Percentiles rank a stretch among this genome's conserved stretches.
Conservation (phyloP, 2,329 filamentous ascomycete species). For the Monilinia fructicola region DNA sequence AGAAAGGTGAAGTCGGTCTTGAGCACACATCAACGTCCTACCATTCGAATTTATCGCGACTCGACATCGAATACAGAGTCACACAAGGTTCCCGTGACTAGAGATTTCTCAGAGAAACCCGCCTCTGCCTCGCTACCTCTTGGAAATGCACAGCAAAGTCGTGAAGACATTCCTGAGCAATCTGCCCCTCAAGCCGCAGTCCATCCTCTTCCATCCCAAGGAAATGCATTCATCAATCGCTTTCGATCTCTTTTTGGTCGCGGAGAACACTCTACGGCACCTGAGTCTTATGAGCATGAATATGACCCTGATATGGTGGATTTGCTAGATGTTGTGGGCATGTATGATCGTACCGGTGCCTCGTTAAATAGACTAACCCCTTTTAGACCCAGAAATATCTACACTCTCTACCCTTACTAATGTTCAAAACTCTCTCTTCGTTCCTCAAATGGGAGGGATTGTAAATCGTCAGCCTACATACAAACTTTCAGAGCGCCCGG, state of each 20-base stretch:
- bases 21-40: slow-evolving; percentile 31
- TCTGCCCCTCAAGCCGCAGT: not conserved
- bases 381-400: slow-evolving; percentile 74
- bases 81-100: slow-evolving; percentile 13
- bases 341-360: slow-evolving; percentile 33
- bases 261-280: slow-evolving; percentile 18
- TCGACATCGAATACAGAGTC: slow-evolving; percentile 24
- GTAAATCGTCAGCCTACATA: slow-evolving; percentile 61
- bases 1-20: slow-evolving; percentile 34
- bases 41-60: slow-evolving; percentile 33
- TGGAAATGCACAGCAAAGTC: not conserved
- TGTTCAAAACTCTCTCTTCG: slow-evolving; percentile 83
- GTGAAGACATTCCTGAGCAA: not conserved
- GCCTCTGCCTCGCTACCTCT: not conserved
- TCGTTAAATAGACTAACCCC: slow-evolving; percentile 32
- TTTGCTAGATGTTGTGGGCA: slow-evolving; percentile 67
- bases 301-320: slow-evolving; percentile 65
- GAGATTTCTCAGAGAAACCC: slow-evolving; percentile 23
- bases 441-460: slow-evolving; percentile 71
- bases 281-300: slow-evolving; percentile 42
- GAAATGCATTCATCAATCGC: slow-evolving; percentile 26
- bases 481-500: slow-evolving; percentile 27
- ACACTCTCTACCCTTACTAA: slow-evolving; percentile 83
- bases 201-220: slow-evolving; percentile 18
- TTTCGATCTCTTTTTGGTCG: slow-evolving; percentile 29